Conservation (phyloP, 2,329 filamentous ascomycete genomes). For the Pseudohalonectria lignicola region DNA sequence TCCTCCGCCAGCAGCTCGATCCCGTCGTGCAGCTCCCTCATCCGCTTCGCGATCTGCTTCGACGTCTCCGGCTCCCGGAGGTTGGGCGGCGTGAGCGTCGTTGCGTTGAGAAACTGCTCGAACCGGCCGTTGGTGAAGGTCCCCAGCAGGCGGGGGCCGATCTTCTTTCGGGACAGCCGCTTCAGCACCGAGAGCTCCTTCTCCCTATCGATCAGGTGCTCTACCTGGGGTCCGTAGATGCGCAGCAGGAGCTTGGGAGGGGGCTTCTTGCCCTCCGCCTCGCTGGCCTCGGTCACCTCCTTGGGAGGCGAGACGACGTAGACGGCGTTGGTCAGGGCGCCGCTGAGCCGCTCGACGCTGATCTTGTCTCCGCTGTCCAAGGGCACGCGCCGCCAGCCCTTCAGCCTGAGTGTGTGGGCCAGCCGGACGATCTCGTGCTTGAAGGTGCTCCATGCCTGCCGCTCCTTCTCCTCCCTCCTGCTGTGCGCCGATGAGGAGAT, state of each 20-base stretch:
- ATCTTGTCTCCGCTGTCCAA: constrained; percentile 59
- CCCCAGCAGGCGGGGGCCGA: constrained; percentile 81
- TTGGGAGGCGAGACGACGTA: constrained; percentile 83
- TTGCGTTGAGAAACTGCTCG: constrained; percentile 85
- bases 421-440: constrained; percentile 87
- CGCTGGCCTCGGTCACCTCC: constrained; percentile 33
- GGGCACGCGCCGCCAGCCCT: constrained; percentile 81
- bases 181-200: constrained; percentile 79
- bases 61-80: constrained; percentile 74
- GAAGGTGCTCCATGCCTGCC: constrained; percentile 72
- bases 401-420: constrained; percentile 77
- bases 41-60: constrained; percentile 89
- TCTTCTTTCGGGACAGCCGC: constrained; percentile 80
- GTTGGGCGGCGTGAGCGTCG: constrained; percentile 65
- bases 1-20: constrained; percentile 77
- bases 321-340: constrained; percentile 90
- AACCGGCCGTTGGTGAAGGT: constrained; percentile 94
- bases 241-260: constrained; percentile 70
- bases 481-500: constrained; percentile 22
- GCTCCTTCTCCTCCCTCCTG: constrained; percentile 51
- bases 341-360: constrained; percentile 67
- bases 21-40: constrained; percentile 91
- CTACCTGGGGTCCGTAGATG: constrained; percentile 89
- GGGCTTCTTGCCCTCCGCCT: constrained; percentile 25
- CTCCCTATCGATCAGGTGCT: constrained; percentile 90